Conservation (phyloP, 2,329 filamentous ascomycete genomes). For the Hymenoscyphus occultus region DNA sequence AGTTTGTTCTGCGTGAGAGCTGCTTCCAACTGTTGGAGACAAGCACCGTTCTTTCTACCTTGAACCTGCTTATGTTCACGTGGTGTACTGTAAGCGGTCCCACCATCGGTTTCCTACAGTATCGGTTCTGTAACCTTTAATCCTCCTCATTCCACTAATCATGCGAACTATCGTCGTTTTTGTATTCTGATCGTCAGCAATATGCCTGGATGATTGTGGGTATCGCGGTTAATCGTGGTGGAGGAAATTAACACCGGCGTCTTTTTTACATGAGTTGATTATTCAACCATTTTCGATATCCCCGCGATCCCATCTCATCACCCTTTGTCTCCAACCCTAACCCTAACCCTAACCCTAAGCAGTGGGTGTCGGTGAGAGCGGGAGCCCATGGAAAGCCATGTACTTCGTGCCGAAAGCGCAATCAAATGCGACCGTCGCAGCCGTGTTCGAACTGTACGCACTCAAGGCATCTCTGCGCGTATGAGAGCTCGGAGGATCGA, state of each 20-base stretch:
- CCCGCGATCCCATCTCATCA: slow-evolving; percentile 2
- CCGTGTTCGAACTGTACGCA: slow-evolving; percentile 68
- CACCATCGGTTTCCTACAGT: not conserved
- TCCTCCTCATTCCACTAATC: not conserved
- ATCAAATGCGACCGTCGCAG: slow-evolving; percentile 70
- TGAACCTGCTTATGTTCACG: not conserved
- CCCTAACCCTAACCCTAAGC: slow-evolving; percentile 5
- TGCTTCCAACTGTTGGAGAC: not conserved
- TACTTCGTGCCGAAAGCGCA: slow-evolving; percentile 41
- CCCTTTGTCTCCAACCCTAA: not conserved
- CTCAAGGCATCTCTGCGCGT: slow-evolving; percentile 58
- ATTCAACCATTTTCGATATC: too few species aligned
- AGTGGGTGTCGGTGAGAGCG: not conserved
- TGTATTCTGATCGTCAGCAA: not conserved
- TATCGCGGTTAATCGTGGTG: not conserved
- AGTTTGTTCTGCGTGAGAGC: not conserved
- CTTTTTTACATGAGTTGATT: not conserved
- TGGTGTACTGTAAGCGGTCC: not conserved
- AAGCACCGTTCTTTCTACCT: not conserved
- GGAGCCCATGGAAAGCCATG: slow-evolving; percentile 21
- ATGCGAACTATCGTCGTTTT: not conserved
- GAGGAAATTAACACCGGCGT: not conserved
- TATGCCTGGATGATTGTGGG: not conserved
- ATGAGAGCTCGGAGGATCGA: too few species aligned
- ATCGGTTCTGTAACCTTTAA: not conserved